These are phyloP conservation scores for Penstemon davidsonii DNA, from an alignment of 257 asterid species.

Conservation along the genomic window DNA sequence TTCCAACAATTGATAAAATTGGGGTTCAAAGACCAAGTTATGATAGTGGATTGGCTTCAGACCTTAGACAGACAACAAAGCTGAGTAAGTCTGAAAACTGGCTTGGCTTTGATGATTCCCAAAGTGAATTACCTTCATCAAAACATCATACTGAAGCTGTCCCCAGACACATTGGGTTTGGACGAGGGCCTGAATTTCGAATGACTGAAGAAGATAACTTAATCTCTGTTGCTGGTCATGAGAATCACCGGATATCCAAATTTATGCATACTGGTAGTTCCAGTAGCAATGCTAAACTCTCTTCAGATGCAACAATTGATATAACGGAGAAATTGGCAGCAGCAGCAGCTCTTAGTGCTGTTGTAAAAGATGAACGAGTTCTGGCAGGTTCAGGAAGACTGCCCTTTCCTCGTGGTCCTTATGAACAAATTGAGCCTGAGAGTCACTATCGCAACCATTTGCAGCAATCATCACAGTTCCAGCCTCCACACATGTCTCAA, in stretches of 20 bases:
- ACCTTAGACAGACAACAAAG: conserved; percentile 45
- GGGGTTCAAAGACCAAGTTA: conserved; percentile 36
- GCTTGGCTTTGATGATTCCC: conserved; percentile 49
- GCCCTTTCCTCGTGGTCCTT: conserved; percentile 44
- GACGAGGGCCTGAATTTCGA: conserved; percentile 44
- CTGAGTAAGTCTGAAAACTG: conserved; percentile 46
- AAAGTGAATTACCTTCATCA: conserved; percentile 21
- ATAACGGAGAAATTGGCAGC: conserved; percentile 49
- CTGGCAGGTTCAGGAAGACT: conserved; percentile 45
- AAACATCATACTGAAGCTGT: conserved; percentile 39
- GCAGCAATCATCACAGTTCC: conserved; percentile 59
- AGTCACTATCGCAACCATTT: conserved; percentile 42
- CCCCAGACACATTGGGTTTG: conserved; percentile 44
- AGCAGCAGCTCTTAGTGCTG: conserved; percentile 40
- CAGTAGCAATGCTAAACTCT: conserved; percentile 32
- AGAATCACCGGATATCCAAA: conserved; percentile 38
- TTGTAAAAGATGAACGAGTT: conserved; percentile 40
- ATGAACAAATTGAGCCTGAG: conserved; percentile 48
- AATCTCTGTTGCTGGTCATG: conserved; percentile 47
- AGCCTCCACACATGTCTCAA: conserved; percentile 53
- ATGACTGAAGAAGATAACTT: conserved; percentile 70
- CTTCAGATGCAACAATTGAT: conserved; percentile 46
- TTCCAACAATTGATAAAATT: conserved; percentile 35
- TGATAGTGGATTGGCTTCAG: conserved; percentile 37
- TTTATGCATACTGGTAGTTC: conserved; percentile 42